A percentile compares a stretch with the other conserved stretches of the same genome.
Evolutionary conservation across 495 filamentous ascomycete genomes (phyloP).

Genomic region (Aspergillus heteromorphus): DNA sequence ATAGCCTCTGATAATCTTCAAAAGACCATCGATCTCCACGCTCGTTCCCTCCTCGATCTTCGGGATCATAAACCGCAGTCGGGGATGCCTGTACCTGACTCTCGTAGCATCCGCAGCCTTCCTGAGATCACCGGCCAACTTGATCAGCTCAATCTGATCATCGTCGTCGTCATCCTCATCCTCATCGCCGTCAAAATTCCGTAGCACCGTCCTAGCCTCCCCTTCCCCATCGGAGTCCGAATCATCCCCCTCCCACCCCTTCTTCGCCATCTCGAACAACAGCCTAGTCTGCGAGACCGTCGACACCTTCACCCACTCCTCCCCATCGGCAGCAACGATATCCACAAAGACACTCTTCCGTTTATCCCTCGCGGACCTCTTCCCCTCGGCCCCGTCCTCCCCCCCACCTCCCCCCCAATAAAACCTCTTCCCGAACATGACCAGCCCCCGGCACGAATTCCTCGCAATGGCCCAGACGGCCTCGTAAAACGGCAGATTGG

Average conservation of each 20-base stretch:
- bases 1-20: conserved; percentile 51
- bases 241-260: conserved; percentile 50
- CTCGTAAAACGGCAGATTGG: conserved; percentile 53
- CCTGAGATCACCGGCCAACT: conserved; percentile 48
- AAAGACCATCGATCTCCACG: conserved; percentile 51
- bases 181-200: conserved; percentile 24
- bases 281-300: conserved; percentile 53
- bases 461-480: conserved; percentile 52
- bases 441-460: conserved; percentile 40
- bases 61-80: conserved; percentile 55
- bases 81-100: conserved; percentile 54
- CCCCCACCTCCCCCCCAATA: conserved; percentile 43
- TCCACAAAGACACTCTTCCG: conserved; percentile 25
- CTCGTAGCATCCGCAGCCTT: conserved; percentile 49
- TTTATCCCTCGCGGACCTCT: conserved; percentile 17
- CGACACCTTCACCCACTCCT: conserved; percentile 59
- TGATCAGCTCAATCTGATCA: conserved; percentile 51
- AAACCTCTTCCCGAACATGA: conserved; percentile 49
- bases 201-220: conserved; percentile 28
- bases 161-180: conserved; percentile 36
- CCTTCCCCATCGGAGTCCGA: conserved; percentile 31
- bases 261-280: conserved; percentile 59
- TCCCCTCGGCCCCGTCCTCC: conserved; percentile 8
- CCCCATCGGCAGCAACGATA: conserved; percentile 45
- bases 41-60: conserved; percentile 46